Conservation (phyloP, 495 filamentous ascomycete species). For the Penicillium crystallinum region DNA sequence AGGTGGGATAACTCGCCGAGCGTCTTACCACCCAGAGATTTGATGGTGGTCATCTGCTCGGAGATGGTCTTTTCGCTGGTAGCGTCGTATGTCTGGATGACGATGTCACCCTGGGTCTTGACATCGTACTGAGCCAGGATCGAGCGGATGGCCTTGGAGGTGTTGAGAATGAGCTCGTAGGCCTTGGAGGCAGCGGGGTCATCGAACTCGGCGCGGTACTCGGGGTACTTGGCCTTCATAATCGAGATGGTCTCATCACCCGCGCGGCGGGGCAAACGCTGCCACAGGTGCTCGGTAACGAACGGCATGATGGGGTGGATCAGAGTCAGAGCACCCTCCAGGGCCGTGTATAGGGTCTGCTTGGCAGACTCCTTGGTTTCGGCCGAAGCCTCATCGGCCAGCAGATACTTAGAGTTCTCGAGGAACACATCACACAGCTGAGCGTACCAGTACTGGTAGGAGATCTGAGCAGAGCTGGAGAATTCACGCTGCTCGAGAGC, state of each 20-base stretch:
- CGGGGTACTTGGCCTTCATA: conserved; percentile 62
- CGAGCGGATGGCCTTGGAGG: conserved; percentile 52
- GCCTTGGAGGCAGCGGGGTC: conserved; percentile 53
- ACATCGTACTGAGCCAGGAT: conserved; percentile 55
- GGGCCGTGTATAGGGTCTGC: conserved; percentile 61
- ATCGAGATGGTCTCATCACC: conserved; percentile 61
- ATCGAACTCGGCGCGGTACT: conserved; percentile 49
- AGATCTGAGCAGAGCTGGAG: conserved; percentile 53
- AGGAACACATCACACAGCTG: conserved; percentile 65
- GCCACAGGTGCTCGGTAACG: conserved; percentile 75
- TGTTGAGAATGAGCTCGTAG: conserved; percentile 61
- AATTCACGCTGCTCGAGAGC: conserved; percentile 68
- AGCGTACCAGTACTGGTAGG: conserved; percentile 66
- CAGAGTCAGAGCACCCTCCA: conserved; percentile 62
- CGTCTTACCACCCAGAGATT: conserved; percentile 60
- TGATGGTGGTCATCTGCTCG: conserved; percentile 55
- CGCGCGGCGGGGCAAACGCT: conserved; percentile 62
- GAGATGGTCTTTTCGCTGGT: conserved; percentile 52
- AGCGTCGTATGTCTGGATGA: conserved; percentile 55
- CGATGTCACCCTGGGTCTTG: conserved; percentile 52
- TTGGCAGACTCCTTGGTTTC: conserved; percentile 57
- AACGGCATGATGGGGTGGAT: conserved; percentile 80
- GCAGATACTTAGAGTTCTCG: conserved; percentile 74
- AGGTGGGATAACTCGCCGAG: conserved; percentile 47
- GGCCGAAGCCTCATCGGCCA: conserved; percentile 52